Base-by-base conservation (phyloP, 2,329 filamentous ascomycete genomes). In the Fusarium abutilonis region DNA sequence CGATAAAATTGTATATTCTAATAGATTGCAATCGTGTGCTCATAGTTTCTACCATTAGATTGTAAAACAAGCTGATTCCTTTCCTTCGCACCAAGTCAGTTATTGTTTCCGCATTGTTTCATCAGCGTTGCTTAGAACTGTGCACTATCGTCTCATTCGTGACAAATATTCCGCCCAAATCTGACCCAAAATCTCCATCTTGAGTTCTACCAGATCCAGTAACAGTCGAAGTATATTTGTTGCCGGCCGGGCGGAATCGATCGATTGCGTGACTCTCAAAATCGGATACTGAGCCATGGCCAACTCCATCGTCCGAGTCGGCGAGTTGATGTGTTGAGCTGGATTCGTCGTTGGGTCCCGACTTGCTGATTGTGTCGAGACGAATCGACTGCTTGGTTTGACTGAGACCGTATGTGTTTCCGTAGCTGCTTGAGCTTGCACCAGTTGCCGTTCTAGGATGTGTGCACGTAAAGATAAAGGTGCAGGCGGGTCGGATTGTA, bases 181-280 rank as follows among this genome's bases (percentile, higher is more conserved):
- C 43, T 2, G 55, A 11, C 2, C 43, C 23, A 1, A 47, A 52
- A 0, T 60, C 41, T 23, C 54, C 54, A 4, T 41, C 34, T 6
- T 34, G 28, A 34, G 15, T 17, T 9, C 23, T 32, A 8, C 46
- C 42, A 10, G 61, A 50, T 1, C 62, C 68, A 4, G 64, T 67
- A 2, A 64, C 51, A 1, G 53, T 67, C 3, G 64, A 57, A 4
- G 51, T 49, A 13, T 61, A 60, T 6, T 60, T 28, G 11, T 60
- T 69, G 1, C 58, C 67, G 3, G 15, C 9, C 7, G 56, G 56
- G n/a, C 29, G 35, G 8, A 57, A 55, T 3, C 68, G 23, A 3
- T 70, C 68, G 0, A 64, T 43, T 0, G 67, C 68, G 14, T 70
- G 67, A n/a, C 47, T 61, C 4, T 70, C 66, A 38, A 70, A 70